Evolutionary conservation across 257 asterid species (phyloP).

Genomic region (Capsicum chinense): DNA sequence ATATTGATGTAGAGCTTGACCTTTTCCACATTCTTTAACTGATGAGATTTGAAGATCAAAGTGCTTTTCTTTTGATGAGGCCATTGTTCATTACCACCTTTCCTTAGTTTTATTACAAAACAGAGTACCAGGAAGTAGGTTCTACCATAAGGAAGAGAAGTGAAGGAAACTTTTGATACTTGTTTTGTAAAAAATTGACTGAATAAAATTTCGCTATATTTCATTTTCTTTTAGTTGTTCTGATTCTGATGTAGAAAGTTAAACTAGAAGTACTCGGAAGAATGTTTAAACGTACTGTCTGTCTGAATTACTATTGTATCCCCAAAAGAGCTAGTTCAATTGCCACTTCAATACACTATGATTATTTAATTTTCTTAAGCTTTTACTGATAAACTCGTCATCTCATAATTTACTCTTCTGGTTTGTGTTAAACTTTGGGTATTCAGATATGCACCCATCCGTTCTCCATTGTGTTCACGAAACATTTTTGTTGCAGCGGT

Average conservation of each 20-base stretch:
- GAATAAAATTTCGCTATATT: background rate
- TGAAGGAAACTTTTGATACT: background rate
- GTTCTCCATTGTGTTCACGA: background rate
- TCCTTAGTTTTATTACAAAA: background rate
- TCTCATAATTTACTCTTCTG: background rate
- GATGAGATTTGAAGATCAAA: background rate
- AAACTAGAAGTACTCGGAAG: background rate
- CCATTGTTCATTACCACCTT: background rate
- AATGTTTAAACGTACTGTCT: background rate
- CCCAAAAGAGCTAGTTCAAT: background rate
- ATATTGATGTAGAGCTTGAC: constrained; percentile 1
- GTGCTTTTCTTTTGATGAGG: background rate
- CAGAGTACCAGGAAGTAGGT: background rate
- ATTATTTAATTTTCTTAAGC: background rate
- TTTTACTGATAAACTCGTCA: background rate
- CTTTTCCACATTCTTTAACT: background rate
- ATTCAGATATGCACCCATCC: background rate
- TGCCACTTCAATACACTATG: background rate
- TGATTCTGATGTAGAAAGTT: background rate
- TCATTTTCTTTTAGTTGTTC: background rate
- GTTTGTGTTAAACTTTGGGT: background rate
- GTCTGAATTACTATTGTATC: background rate
- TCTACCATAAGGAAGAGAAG: background rate
- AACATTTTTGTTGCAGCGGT: constrained; percentile 61
- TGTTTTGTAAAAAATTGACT: background rate